Percentiles rank a stretch among this genome's conserved stretches.
These are phyloP conservation scores for Komagataella populi DNA, from an alignment of 805 yeast species.

Conservation along the genomic window DNA sequence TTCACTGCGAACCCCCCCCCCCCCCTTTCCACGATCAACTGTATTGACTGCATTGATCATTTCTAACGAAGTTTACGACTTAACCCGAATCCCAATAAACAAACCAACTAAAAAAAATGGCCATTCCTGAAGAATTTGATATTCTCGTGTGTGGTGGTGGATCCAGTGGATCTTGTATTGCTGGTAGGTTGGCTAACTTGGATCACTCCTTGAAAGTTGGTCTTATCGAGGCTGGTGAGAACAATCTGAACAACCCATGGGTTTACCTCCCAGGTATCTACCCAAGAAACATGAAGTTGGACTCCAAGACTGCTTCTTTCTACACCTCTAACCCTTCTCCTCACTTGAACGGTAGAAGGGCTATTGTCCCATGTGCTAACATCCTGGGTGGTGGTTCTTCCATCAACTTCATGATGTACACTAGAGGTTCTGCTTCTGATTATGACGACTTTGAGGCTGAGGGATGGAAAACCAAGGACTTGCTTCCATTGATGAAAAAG, in stretches of 20 bases:
- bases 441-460: constrained; percentile 16
- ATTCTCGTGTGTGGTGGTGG: constrained; percentile 17
- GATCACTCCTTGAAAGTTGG: constrained; percentile 12
- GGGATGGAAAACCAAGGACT: constrained; percentile 16
- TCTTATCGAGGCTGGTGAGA: constrained; percentile 16
- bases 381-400: constrained; percentile 17
- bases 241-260: constrained; percentile 17
- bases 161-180: constrained; percentile 14
- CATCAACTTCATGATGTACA: constrained; percentile 17
- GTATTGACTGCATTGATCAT: background rate
- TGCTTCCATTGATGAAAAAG: constrained; percentile 15
- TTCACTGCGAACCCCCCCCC: background rate
- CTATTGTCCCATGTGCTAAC: constrained; percentile 17
- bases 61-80: background rate
- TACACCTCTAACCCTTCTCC: constrained; percentile 14
- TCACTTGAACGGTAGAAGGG: constrained; percentile 15
- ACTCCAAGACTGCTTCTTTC: constrained; percentile 16
- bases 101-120: background rate
- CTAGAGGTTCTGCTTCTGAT: constrained; percentile 18
- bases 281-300: constrained; percentile 17
- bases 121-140: constrained; percentile 15
- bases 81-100: background rate
- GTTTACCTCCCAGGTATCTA: constrained; percentile 16
- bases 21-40: background rate
- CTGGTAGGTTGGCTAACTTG: constrained; percentile 16